phyloP scores from a whole-genome alignment of 1,139 yeast genomes.

The Pichia sp. region DNA sequence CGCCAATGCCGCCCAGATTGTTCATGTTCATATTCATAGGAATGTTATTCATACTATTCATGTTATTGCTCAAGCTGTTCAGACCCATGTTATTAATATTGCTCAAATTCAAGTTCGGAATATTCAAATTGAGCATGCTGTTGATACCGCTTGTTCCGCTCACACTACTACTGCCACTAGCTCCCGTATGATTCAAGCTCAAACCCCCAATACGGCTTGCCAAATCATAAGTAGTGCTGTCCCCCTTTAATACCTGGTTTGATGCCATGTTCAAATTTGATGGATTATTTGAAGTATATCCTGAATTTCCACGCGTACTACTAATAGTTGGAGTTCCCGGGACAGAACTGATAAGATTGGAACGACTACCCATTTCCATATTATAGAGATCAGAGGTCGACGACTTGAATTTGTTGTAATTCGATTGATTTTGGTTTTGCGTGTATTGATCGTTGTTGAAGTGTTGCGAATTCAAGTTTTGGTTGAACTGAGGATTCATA shows the following conservation, averaged over 20 bases:
- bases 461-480: not conserved
- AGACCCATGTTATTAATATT: not conserved
- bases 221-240: slow-evolving; percentile 17
- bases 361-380: slow-evolving; percentile 7
- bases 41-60: slow-evolving; percentile 2
- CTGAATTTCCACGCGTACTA: not conserved
- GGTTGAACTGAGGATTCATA: slow-evolving; percentile 8
- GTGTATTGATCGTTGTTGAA: slow-evolving; percentile 4
- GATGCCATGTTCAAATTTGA: slow-evolving; percentile 6
- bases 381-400: slow-evolving; percentile 17
- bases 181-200: slow-evolving; percentile 19
- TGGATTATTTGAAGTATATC: not conserved
- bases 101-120: slow-evolving; percentile 4
- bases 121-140: slow-evolving; percentile 2
- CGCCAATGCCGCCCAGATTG: not conserved
- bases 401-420: slow-evolving; percentile 6
- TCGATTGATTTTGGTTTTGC: slow-evolving; percentile 14
- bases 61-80: slow-evolving; percentile 2
- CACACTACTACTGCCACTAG: slow-evolving; percentile 7
- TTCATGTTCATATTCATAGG: slow-evolving; percentile 1
- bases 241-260: slow-evolving; percentile 19
- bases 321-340: slow-evolving; percentile 13
- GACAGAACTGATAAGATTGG: slow-evolving; percentile 12
- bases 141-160: slow-evolving; percentile 6
- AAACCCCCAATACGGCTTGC: slow-evolving; percentile 27